These are phyloP conservation scores for Flaveria floridana DNA, from an alignment of 140 eudicot species.

Conservation along the genomic window DNA sequence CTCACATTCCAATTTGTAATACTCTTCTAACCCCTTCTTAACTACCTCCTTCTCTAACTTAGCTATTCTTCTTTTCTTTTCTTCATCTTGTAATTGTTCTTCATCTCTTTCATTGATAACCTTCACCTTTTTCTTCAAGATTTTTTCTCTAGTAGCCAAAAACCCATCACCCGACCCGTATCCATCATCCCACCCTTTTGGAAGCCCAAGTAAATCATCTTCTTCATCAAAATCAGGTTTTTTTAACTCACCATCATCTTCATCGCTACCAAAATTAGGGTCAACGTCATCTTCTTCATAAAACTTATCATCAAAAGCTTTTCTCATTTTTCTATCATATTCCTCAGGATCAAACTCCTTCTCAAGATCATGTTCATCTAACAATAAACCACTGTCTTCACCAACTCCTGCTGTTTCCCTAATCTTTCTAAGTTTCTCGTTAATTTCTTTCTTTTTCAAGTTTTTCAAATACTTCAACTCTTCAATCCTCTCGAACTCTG, in stretches of 20 bases:
- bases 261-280: conserved; percentile 64
- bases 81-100: conserved; percentile 26
- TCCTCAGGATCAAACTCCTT: conserved; percentile 74
- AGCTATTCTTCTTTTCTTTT: conserved; percentile 46
- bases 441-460: conserved; percentile 73
- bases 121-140: conserved; percentile 35
- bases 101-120: conserved; percentile 28
- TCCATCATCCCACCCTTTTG: conserved; percentile 68
- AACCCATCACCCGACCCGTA: conserved; percentile 49
- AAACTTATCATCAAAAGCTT: conserved; percentile 59
- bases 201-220: conserved; percentile 79
- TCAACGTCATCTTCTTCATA: conserved; percentile 71
- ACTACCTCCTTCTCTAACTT: conserved; percentile 50
- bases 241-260: conserved; percentile 52
- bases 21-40: conserved; percentile 63
- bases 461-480: conserved; percentile 74
- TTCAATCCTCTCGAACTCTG: conserved; percentile 60
- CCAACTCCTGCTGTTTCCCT: conserved; percentile 68
- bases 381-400: conserved; percentile 35
- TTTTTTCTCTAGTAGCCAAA: conserved; percentile 43
- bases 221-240: conserved; percentile 84
- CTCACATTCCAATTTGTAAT: conserved; percentile 74
- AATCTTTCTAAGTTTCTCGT: conserved; percentile 68
- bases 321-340: conserved; percentile 75
- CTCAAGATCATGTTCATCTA: conserved; percentile 75